Percentiles rank a stretch among this genome's conserved stretches.
Conservation (phyloP, 2,329 filamentous ascomycete species). For the Thielaviopsis punctulata region DNA sequence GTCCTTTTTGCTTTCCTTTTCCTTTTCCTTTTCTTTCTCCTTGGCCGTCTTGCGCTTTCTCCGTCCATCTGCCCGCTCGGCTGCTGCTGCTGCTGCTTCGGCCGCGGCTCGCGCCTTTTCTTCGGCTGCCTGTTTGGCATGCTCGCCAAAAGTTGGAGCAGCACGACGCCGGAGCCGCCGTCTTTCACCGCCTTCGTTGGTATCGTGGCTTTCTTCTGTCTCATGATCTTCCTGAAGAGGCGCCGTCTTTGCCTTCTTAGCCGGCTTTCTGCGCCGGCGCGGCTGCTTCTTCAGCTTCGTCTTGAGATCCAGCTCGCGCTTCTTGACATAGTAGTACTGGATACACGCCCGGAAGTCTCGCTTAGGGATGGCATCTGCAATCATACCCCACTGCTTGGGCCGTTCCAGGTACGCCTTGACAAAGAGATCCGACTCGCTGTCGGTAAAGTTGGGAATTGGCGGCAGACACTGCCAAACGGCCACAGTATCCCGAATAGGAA, state of each 20-base stretch:
- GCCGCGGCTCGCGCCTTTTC: conserved; percentile 7
- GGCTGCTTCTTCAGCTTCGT: conserved; percentile 53
- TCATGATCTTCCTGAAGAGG: conserved; percentile 50
- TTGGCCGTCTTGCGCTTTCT: conserved; percentile 19
- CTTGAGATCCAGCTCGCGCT: conserved; percentile 57
- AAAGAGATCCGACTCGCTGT: conserved; percentile 52
- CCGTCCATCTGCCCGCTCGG: conserved; percentile 5
- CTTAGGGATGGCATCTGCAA: conserved; percentile 48
- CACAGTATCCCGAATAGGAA: conserved; percentile 49
- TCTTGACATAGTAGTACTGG: conserved; percentile 73
- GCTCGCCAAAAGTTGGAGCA: conserved; percentile 58
- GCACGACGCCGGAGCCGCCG: conserved; percentile 45
- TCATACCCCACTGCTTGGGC: conserved; percentile 68
- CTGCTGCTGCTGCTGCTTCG: background rate
- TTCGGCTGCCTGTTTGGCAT: conserved; percentile 13
- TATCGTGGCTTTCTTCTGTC: conserved; percentile 40
- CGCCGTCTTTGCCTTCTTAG: conserved; percentile 42
- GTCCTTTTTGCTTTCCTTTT: conserved; percentile 18
- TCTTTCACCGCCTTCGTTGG: conserved; percentile 41
- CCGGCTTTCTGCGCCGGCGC: conserved; percentile 38
- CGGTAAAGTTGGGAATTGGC: conserved; percentile 56
- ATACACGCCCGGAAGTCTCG: conserved; percentile 67
- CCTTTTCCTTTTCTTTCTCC: conserved; percentile 29
- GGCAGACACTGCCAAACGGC: conserved; percentile 55
- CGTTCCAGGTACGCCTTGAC: conserved; percentile 58